Evolutionary conservation across 2,329 filamentous ascomycete species (phyloP).

Genomic region (Cercospora sesami): DNA sequence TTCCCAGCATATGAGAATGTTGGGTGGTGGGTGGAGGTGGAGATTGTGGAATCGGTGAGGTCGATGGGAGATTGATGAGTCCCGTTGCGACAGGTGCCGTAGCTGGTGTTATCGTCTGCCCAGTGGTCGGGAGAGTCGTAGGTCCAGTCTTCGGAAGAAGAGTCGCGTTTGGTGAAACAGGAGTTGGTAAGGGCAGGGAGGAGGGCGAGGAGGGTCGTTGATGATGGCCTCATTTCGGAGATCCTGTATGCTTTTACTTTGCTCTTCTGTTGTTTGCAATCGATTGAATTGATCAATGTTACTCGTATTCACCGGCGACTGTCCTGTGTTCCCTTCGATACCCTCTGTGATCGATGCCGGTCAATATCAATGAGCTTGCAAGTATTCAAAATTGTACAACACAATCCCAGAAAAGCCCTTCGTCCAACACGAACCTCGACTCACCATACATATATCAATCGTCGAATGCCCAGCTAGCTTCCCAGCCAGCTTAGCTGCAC

Average conservation of each 20-base stretch:
- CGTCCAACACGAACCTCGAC: background rate
- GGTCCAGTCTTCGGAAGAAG: conserved; percentile 3
- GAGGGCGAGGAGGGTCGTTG: background rate
- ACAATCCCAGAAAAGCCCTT: background rate
- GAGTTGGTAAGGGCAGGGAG: background rate
- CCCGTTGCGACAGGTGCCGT: conserved; percentile 16
- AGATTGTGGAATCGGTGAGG: background rate
- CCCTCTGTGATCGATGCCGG: background rate
- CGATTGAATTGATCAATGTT: background rate
- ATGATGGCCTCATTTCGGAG: background rate
- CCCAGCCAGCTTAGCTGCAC: background rate
- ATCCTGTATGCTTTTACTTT: background rate
- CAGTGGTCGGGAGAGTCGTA: conserved; percentile 1
- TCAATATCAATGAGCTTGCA: background rate
- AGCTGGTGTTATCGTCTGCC: conserved; percentile 4
- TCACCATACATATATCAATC: background rate
- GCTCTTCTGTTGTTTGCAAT: background rate
- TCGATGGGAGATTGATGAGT: conserved; percentile 22
- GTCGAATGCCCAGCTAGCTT: background rate
- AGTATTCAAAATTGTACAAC: background rate
- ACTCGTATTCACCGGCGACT: background rate
- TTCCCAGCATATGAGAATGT: conserved; percentile 38
- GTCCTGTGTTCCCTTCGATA: background rate
- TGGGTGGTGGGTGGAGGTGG: conserved; percentile 4
- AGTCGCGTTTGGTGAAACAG: conserved; percentile 15